Percentiles rank a stretch among this genome's conserved stretches.
Conservation (phyloP, 116 monocot species). For the Zostera marina region DNA sequence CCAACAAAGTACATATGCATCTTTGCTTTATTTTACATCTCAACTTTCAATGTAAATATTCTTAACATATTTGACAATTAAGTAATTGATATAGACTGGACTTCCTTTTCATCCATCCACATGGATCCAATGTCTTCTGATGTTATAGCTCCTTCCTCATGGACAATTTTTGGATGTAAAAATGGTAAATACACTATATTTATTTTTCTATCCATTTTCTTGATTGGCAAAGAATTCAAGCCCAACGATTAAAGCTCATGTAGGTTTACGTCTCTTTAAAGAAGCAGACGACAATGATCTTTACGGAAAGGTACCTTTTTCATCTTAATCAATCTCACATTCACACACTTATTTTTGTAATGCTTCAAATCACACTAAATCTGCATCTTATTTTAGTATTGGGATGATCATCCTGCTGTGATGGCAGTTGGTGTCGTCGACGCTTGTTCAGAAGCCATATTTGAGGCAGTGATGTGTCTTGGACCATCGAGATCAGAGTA, state of each 20-base stretch:
- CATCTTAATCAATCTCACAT: background rate
- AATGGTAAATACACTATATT: conserved; percentile 45
- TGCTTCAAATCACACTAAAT: too few relatives aligned
- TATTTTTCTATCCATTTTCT: conserved; percentile 2
- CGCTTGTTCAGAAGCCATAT: conserved; percentile 82
- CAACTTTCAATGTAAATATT: background rate
- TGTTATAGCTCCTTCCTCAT: conserved; percentile 88
- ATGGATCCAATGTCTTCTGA: conserved; percentile 66
- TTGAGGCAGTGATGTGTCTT: conserved; percentile 74
- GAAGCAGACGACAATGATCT: conserved; percentile 82
- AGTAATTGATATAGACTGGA: conserved; percentile 50
- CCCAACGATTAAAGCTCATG: background rate
- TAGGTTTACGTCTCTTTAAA: conserved; percentile 84
- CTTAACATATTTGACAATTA: background rate
- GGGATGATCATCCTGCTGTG: conserved; percentile 97
- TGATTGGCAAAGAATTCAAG: background rate
- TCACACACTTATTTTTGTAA: background rate
- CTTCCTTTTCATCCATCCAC: conserved; percentile 45
- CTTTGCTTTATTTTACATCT: background rate
- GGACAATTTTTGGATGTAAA: conserved; percentile 94
- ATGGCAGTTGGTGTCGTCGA: conserved; percentile 96
- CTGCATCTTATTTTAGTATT: conserved; percentile 28
- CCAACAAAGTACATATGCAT: background rate
- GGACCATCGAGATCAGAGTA: conserved; percentile 97
- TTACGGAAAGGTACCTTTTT: conserved; percentile 48